These are phyloP conservation scores for Hypoxylon sp. DNA, from an alignment of 2,329 filamentous ascomycete genomes.

Conservation along the genomic window DNA sequence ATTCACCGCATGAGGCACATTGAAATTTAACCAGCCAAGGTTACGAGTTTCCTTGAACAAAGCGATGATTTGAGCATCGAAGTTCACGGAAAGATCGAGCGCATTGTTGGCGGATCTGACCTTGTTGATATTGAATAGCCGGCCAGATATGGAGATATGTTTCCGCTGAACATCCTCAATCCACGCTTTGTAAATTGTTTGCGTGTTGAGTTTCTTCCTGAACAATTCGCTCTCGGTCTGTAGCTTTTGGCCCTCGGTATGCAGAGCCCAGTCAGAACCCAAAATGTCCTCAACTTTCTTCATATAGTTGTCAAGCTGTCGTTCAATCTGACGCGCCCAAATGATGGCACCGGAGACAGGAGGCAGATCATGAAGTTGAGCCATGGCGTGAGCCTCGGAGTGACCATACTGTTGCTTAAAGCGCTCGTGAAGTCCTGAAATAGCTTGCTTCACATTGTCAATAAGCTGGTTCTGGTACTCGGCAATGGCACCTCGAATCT, in stretches of 20 bases:
- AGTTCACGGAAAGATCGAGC: conserved; percentile 92
- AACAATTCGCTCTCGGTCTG: conserved; percentile 93
- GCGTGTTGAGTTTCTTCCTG: conserved; percentile 94
- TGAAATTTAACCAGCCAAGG: conserved; percentile 93
- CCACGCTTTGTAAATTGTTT: conserved; percentile 96
- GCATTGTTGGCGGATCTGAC: conserved; percentile 92
- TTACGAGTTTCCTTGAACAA: conserved; percentile 99
- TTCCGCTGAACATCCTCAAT: conserved; percentile 88
- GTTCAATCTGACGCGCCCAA: conserved; percentile 97
- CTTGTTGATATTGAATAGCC: conserved; percentile 89
- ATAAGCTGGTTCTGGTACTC: conserved; percentile 99
- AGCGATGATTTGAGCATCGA: conserved; percentile 96
- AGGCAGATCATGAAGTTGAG: conserved; percentile 93
- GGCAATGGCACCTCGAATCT: conserved; percentile 96
- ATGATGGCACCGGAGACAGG: conserved; percentile 98
- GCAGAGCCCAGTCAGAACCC: conserved; percentile 92
- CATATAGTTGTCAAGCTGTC: conserved; percentile 96
- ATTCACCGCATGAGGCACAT: conserved; percentile 93
- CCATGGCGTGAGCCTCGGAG: conserved; percentile 98
- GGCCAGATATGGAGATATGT: conserved; percentile 91
- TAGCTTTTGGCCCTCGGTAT: conserved; percentile 94
- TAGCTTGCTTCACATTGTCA: conserved; percentile 97
- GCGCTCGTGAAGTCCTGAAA: conserved; percentile 91
- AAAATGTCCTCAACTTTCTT: conserved; percentile 99
- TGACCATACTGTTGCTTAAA: conserved; percentile 99